A percentile compares a stretch with the other conserved stretches of the same genome.
These are phyloP conservation scores for Cokeromyces recurvatus DNA, from an alignment of 371 early-diverging fungal genomes.

Conservation along the genomic window DNA sequence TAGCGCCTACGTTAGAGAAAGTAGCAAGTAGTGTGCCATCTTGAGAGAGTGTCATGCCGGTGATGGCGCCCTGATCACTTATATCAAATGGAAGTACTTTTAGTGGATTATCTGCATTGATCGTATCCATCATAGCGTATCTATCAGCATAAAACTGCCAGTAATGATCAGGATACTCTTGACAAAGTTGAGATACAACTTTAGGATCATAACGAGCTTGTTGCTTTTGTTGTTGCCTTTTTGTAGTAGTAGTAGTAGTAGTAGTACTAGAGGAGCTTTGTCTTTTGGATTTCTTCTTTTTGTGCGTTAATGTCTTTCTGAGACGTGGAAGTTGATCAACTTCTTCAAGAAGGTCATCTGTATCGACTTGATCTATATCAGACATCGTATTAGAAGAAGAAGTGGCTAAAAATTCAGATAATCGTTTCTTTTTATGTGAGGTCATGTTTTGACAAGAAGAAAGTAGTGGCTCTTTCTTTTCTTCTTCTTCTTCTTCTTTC, in stretches of 20 bases:
- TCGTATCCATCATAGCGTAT: constrained; percentile 46
- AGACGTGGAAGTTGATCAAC: constrained; percentile 10
- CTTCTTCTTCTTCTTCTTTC: background rate
- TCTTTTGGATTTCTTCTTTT: too few species aligned
- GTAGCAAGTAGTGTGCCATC: constrained; percentile 83
- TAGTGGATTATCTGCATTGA: constrained; percentile 62
- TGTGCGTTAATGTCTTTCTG: background rate
- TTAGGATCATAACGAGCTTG: constrained; percentile 34
- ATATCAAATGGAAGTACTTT: constrained; percentile 46
- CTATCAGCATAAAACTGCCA: constrained; percentile 51
- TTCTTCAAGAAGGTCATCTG: constrained; percentile 24
- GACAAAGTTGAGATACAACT: constrained; percentile 38
- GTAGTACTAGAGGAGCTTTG: too few species aligned
- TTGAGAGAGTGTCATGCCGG: constrained; percentile 73
- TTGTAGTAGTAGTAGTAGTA: too few species aligned
- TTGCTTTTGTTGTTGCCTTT: too few species aligned
- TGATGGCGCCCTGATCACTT: constrained; percentile 58
- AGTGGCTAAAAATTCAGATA: background rate
- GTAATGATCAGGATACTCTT: constrained; percentile 58
- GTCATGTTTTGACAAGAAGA: background rate
- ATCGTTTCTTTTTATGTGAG: background rate
- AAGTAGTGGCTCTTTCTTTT: background rate
- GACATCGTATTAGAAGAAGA: too few species aligned
- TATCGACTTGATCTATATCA: constrained; percentile 16
- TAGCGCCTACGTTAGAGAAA: constrained; percentile 73